Base-by-base conservation (phyloP, 257 asterid genomes). In the Solanum corneliomulleri region DNA sequence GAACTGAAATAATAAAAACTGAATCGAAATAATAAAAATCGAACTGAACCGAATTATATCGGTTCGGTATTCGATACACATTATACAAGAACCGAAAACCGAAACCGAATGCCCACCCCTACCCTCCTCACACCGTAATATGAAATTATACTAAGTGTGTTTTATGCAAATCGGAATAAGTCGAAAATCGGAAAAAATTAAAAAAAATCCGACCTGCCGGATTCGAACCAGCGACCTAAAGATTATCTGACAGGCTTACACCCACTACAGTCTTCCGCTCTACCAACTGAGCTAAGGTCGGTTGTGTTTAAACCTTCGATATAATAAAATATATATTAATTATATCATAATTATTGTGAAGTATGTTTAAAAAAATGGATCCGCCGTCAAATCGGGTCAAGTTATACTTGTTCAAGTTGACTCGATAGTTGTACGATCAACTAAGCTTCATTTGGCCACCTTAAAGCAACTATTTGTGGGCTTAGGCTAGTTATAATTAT, bases 281-380 rank as follows among this genome's bases (percentile, higher is more conserved):
- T 80, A 49, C 85, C 85, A 80, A 80, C 85, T 80, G 85, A 80
- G 85, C 85, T 80, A 80, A 80, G 85, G 85, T 80, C 68, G 85
- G 69, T 16, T 64, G 33, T 25, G 4, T 11, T 33, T 4, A 2
- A 44, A 1, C 0, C 2, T 0, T 49, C 0, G 7, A 49, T 49
- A 49, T 4, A 49, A 49, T 2, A 5, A 0, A 0, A 1, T 11
- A n/a, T 64, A 64, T 64, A 60, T 4, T n/a, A 62, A 62, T 4
- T 23, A 11, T 62, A 62, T n/a, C 0, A 3, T 66, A 27, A 6
- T 12, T 27, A 66, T 66, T 66, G 37, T 66, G 35, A 25, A 66
- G 77, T 15, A 70, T 31, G 13, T 16, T 3, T 33, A 70, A 42
- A 9, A 0, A 70, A 70, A 7, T 70, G 0, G 25, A 31, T 37